Percentiles rank a stretch among this genome's conserved stretches.
These are phyloP conservation scores for Oryza nivara DNA, from an alignment of 176 grass and related monocot genomes.

Conservation along the genomic window DNA sequence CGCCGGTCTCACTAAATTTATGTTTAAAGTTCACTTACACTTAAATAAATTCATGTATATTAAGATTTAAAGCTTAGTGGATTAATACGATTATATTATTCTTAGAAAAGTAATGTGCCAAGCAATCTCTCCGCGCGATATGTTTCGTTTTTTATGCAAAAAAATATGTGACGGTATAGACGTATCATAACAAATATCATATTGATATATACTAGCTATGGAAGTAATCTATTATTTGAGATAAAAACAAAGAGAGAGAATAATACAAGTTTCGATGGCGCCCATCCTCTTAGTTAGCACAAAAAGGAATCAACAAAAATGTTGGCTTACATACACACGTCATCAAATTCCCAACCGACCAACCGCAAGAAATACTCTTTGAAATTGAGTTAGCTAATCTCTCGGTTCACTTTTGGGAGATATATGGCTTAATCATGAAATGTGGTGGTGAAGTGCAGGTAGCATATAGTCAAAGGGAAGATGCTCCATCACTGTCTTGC, in stretches of 20 bases:
- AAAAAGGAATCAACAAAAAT: neutral
- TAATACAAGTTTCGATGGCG: neutral
- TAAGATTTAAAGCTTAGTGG: too few relatives aligned
- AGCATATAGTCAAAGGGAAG: constrained; percentile 28
- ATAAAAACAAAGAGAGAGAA: neutral
- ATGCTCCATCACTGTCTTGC: constrained; percentile 27
- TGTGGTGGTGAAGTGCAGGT: neutral
- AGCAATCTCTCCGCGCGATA: neutral
- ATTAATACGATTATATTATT: too few relatives aligned
- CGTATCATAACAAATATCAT: neutral
- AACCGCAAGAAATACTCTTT: neutral
- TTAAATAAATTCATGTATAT: too few relatives aligned
- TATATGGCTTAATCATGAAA: neutral
- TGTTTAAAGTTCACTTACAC: too few relatives aligned
- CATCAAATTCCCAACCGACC: neutral
- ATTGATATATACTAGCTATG: neutral
- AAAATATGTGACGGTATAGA: neutral
- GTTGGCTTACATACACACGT: neutral
- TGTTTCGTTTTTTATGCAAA: neutral
- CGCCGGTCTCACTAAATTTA: too few relatives aligned
- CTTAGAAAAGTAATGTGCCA: too few relatives aligned
- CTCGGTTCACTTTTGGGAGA: constrained; percentile 15
- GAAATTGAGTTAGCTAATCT: neutral
- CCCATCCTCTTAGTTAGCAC: constrained; percentile 4
- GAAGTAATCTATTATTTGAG: neutral